Base-by-base conservation (phyloP, 768 basidiomycete species). In the Astraeus odoratus region DNA sequence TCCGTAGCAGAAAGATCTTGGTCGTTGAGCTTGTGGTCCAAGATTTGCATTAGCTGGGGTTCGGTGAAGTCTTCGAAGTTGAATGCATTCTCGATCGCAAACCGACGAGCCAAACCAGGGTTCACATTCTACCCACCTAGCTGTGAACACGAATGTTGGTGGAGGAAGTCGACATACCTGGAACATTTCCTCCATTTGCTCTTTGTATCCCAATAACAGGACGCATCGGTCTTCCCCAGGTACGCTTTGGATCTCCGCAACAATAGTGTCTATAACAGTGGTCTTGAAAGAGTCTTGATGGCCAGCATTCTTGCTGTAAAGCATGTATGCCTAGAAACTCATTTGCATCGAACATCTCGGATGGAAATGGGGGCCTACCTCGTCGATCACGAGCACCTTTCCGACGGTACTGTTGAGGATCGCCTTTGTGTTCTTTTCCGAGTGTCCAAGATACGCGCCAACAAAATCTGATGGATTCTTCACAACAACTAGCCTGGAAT, bases 101-200 rank as follows among this genome's bases (percentile, higher is more conserved):
- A 86, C 1, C 83, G 78, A 20, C 83, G 74, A 2, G 75, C 61
- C 8, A 85, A 61, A 12, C 83, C 83, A 0, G 81, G 77, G 52
- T 85, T 86, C 24, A 83, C 82, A 40, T 84, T 79, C 83, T 85
- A 42, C 3, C 27, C 29, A 10, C 5, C 27, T 4, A 13, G 39
- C 10, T 44, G 41, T 45, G 19, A 46, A 18, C 8, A 34, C 8
- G 13, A 15, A 15, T 3, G 3, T 20, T 10, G 4, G 1, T 2
- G 23, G 23, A n/a, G 30, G n/a, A n/a, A 3, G 37, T 15, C 8
- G 8, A 46, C 65, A 36, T 57, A 75, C 83, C 66, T 82, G 80
- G 60, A 84, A 84, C 84, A 86, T 86, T 20, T 84, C 77, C n/a
- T 63, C 57, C 73, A 85, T 84, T 52, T 83, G 68, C 4, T 75